Conservation (phyloP, 495 filamentous ascomycete species). For the Talaromyces wortmannii region DNA sequence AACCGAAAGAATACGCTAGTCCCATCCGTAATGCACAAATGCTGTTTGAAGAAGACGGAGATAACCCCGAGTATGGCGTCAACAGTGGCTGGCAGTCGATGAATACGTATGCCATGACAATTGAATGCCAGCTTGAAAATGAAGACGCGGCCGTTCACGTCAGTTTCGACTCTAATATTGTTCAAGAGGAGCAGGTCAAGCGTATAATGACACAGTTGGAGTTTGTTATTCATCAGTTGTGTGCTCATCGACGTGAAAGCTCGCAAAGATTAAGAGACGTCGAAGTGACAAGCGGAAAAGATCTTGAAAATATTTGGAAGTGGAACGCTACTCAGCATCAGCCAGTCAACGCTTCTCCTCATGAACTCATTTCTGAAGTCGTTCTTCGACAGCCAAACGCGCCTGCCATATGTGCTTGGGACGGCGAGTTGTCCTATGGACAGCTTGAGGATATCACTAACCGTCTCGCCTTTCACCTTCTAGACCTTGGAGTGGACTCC, state of each 20-base stretch:
- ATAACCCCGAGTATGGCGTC: neutral
- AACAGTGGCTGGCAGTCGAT: neutral
- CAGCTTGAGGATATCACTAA: conserved; percentile 4
- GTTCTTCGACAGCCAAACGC: conserved; percentile 6
- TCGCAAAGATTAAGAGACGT: neutral
- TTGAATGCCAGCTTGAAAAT: neutral
- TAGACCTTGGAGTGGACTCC: conserved; percentile 20
- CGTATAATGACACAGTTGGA: conserved; percentile 2
- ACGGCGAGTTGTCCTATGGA: conserved; percentile 12
- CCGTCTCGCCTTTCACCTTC: conserved; percentile 6
- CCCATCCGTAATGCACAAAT: neutral
- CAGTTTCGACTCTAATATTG: conserved; percentile 1
- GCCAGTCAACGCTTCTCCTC: neutral
- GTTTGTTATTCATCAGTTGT: conserved; percentile 1
- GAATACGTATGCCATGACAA: conserved; percentile 2
- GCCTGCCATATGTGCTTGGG: conserved; percentile 12
- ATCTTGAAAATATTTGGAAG: conserved; percentile 1
- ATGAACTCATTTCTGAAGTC: neutral
- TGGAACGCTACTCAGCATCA: neutral
- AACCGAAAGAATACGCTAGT: neutral
- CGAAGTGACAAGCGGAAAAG: conserved; percentile 7
- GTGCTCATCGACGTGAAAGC: neutral
- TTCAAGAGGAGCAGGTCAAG: neutral
- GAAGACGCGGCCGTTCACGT: neutral
- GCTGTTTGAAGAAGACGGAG: neutral